Evolutionary conservation across 495 filamentous ascomycete genomes (phyloP).

Genomic region (Trichoderma gamsii): DNA sequence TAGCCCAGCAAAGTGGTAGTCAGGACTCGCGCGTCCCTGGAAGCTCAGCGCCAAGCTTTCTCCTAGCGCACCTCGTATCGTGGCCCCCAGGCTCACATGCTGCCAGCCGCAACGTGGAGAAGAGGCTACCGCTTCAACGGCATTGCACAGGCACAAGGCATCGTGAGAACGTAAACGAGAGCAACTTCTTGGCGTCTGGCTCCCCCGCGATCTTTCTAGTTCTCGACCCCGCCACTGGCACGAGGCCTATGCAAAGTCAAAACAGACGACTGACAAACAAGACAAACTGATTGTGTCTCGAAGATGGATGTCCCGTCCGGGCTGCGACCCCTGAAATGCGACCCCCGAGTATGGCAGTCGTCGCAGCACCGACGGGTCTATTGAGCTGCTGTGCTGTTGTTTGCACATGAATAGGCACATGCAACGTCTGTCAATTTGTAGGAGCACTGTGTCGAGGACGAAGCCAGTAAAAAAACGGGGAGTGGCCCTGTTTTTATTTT

Average conservation of each 20-base stretch:
- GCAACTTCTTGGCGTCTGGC: background rate
- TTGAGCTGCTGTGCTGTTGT: background rate
- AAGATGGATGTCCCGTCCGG: background rate
- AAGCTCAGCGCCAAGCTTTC: conserved; percentile 12
- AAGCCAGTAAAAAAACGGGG: background rate
- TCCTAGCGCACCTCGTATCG: conserved; percentile 12
- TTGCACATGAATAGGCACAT: background rate
- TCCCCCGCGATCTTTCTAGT: conserved; percentile 1
- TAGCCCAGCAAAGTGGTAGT: background rate
- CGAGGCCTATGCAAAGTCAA: background rate
- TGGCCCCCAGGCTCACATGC: background rate
- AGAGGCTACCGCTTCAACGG: background rate
- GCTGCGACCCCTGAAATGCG: background rate
- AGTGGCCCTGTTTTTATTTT: background rate
- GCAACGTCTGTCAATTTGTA: background rate
- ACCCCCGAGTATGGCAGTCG: background rate
- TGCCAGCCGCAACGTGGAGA: background rate
- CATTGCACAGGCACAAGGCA: background rate
- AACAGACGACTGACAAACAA: background rate
- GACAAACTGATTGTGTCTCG: background rate
- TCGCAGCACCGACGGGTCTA: background rate
- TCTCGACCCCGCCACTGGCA: background rate
- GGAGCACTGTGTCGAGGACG: conserved; percentile 1
- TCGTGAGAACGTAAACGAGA: background rate
- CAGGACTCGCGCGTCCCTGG: background rate